Evolutionary conservation across 495 filamentous ascomycete species (phyloP), one percentile per base, ranked within the genome.

Genomic region (Hypoxylon intermedium): DNA sequence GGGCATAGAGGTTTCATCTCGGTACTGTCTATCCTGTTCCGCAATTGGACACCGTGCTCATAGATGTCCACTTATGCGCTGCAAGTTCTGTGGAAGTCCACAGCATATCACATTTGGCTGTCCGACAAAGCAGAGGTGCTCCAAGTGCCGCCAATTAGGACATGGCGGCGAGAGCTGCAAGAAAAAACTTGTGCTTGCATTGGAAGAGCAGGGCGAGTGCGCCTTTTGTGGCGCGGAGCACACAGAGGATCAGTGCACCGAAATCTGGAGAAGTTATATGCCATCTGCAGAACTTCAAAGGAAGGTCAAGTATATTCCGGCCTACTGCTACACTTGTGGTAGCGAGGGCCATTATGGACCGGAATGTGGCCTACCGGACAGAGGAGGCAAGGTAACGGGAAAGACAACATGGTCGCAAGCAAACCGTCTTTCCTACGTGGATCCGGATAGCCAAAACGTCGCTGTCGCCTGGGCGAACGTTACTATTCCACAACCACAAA

Each of bases 261-360:
- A 72, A 49, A 62, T 77, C n/a, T 79, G 70, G 72, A 71, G 72
- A 24, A 76, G 58, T 18, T 81, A 73, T 53, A 41, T 34, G 5
- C 60, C 60, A 3, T 42, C 63, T 16, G 40, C 57, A 7, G 42
- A 47, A 9, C 44, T 24, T 4, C 49, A 58, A 19, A 71, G 57
- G 28, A 78, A 72, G 33, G 76, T 81, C 34, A 69, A 68, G 21
- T 49, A 49, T 19, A 58, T 81, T 6, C 75, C 75, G 0, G 49
- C 67, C 0, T 81, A 68, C 43, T 81, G 78, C 46, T 77, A 75
- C 47, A 57, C 50, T 23, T 81, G 78, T 50, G 78, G 77, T 18
- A 48, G 34, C 3, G 53, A 63, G 13, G 64, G 65, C 2, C 78
- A 81, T 46, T 77, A 75, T 45, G 71, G 72, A 1, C 44, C 62